Evolutionary conservation across 257 asterid species (phyloP), one percentile per base, ranked within the genome.

Genomic region (Paulownia fortunei): DNA sequence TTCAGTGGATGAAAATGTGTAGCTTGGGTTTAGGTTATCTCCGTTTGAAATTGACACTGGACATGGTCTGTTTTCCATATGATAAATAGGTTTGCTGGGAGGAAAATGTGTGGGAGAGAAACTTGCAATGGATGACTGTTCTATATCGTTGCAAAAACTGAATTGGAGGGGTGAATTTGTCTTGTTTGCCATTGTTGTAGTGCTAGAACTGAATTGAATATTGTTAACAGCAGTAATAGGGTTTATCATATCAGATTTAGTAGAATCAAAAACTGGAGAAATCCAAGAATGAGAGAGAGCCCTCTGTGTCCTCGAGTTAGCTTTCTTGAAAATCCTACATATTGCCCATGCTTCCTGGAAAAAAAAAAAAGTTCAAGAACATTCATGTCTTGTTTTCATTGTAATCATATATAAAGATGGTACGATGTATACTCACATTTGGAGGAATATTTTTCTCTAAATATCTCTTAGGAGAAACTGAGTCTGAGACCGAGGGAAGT

Each of bases 281-380:
- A 83, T 84, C 95, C 96, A 91, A 59, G 97, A 89, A 32, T 90
- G 92, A 79, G 96, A 86, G 44, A 88, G 82, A 36, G 92, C 91
- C 80, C 97, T 90, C 76, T 87, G 94, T 71, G 94, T 81, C 55
- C 83, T 86, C 16, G 98, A 82, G 87, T 74, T 90, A 12, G 92
- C 89, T 85, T 92, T 94, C 89, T 92, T 94, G 94, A 94, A 94
- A 26, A 94, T 94, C 88, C 97, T 92, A 72, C 97, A 94, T 65
- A 94, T 94, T 3, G 98, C 97, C 98, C 98, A 94, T 67, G 97
- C 93, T 68, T 92, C 98, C 98, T 94, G 86, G 52, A 56, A 7
- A 10, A 58, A 69, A 3, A 59, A 24, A n/a, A 8, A 27, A 13
- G 30, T 34, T 5, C 13, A n/a, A 65, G 26, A 56, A 49, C 56